phyloP scores from a whole-genome alignment of 78 protist species.

The Reticulomyxa filosa region DNA sequence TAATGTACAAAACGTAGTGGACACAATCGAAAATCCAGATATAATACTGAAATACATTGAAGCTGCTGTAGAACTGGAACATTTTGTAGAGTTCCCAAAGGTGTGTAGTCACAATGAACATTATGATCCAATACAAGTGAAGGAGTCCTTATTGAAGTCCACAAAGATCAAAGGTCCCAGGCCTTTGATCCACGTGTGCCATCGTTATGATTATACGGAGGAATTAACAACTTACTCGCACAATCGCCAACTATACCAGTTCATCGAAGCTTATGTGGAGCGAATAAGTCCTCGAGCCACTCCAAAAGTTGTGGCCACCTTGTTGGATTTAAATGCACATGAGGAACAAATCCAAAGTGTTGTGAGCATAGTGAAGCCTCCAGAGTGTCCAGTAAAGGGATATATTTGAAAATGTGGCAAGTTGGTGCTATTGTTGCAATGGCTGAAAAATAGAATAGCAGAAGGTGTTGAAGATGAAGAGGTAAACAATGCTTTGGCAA shows the following conservation, averaged over 20 bases:
- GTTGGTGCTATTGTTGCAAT: constrained; percentile 69
- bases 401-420: constrained; percentile 85
- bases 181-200: constrained; percentile 95
- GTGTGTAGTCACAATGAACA: constrained; percentile 67
- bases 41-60: constrained; percentile 87
- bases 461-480: constrained; percentile 69
- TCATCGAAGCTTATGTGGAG: constrained; percentile 84
- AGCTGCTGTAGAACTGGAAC: constrained; percentile 76
- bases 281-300: constrained; percentile 31
- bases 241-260: constrained; percentile 22
- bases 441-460: constrained; percentile 77
- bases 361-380: constrained; percentile 44
- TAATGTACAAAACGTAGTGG: constrained; percentile 37
- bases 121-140: constrained; percentile 68
- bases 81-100: constrained; percentile 82
- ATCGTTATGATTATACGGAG: constrained; percentile 71
- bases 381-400: constrained; percentile 63
- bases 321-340: constrained; percentile 71
- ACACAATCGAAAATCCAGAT: constrained; percentile 56
- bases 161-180: constrained; percentile 61
- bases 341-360: constrained; percentile 73
- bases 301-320: constrained; percentile 87
- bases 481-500: constrained; percentile 92
- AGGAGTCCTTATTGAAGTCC: constrained; percentile 84
- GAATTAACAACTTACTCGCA: constrained; percentile 76